Conservation (phyloP, 352 stramenopile genomes). For the Halophytophthora batemanensis region DNA sequence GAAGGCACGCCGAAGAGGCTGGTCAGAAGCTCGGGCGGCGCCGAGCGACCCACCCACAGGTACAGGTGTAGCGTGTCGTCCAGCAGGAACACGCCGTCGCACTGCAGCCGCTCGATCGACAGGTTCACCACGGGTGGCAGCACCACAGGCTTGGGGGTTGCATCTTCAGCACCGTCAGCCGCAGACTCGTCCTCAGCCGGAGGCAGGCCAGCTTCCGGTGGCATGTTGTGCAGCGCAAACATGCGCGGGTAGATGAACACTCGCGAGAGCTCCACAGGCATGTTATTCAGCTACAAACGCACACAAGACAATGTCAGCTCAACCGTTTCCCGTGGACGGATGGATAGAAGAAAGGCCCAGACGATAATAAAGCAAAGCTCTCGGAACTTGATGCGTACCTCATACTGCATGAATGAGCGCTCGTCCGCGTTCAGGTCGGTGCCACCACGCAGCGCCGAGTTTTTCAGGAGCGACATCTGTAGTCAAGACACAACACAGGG, state of each 20-base stretch:
- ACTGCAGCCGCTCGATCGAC: slow-evolving; percentile 92
- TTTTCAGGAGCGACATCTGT: slow-evolving; percentile 98
- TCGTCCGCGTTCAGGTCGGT: slow-evolving; percentile 97
- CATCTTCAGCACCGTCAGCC: slow-evolving; percentile 13
- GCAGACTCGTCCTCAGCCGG: slow-evolving; percentile 36
- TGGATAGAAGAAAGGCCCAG: background rate
- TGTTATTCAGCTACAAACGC: slow-evolving; percentile 85
- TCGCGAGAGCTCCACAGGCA: slow-evolving; percentile 89
- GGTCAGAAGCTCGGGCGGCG: slow-evolving; percentile 80
- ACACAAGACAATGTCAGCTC: slow-evolving; percentile 2
- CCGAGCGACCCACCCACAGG: slow-evolving; percentile 94
- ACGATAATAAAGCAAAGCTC: background rate
- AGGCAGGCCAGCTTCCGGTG: slow-evolving; percentile 80
- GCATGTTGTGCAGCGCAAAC: slow-evolving; percentile 95
- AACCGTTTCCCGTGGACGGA: slow-evolving; percentile 3
- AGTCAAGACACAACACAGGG: slow-evolving; percentile 3
- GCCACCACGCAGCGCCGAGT: slow-evolving; percentile 94
- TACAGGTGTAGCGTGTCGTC: slow-evolving; percentile 96
- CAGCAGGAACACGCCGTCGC: slow-evolving; percentile 95
- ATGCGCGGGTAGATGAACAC: slow-evolving; percentile 97
- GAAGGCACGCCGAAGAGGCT: slow-evolving; percentile 94
- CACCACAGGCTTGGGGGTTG: slow-evolving; percentile 49
- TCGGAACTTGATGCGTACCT: slow-evolving; percentile 27
- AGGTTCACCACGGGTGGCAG: slow-evolving; percentile 93
- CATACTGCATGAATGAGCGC: slow-evolving; percentile 90